Evolutionary conservation across 805 yeast genomes (phyloP).

Genomic region (Lipomyces yamadae): DNA sequence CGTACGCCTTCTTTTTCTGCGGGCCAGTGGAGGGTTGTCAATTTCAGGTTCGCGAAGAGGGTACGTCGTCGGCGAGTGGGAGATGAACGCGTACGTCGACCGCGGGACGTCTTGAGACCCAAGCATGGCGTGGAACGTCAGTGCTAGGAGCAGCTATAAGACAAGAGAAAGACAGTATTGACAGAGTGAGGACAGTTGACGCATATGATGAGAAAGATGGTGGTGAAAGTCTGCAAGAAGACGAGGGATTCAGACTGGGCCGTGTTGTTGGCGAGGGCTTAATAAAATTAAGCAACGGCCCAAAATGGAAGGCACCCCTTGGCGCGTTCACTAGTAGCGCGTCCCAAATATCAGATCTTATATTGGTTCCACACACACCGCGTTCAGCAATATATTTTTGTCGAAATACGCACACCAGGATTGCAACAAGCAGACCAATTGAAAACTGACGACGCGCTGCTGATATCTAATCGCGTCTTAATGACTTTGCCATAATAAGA

Average conservation of each 20-base stretch:
- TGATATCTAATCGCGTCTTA: background rate
- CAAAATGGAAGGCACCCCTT: background rate
- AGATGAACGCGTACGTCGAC: constrained; percentile 69
- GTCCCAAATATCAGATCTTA: background rate
- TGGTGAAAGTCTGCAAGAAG: background rate
- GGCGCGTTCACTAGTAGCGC: background rate
- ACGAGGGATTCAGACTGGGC: background rate
- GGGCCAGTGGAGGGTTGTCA: constrained; percentile 89
- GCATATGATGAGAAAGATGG: background rate
- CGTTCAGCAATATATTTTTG: rapidly evolving
- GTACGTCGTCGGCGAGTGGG: constrained; percentile 89
- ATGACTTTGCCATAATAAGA: background rate
- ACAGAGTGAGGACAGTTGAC: background rate
- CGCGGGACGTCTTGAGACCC: constrained; percentile 15
- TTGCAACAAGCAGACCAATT: background rate
- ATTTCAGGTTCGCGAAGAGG: constrained; percentile 81
- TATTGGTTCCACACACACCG: background rate
- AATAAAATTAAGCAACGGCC: background rate
- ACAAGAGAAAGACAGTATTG: constrained; percentile 2
- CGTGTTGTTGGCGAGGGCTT: background rate
- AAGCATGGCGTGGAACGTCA: constrained; percentile 14
- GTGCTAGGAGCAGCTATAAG: background rate
- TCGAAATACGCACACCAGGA: background rate
- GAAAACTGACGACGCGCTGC: background rate
- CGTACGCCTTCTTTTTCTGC: constrained; percentile 94